Percentiles rank a stretch among this genome's conserved stretches.
phyloP scores from a whole-genome alignment of 306 rosid species.

The Vigna angularis region DNA sequence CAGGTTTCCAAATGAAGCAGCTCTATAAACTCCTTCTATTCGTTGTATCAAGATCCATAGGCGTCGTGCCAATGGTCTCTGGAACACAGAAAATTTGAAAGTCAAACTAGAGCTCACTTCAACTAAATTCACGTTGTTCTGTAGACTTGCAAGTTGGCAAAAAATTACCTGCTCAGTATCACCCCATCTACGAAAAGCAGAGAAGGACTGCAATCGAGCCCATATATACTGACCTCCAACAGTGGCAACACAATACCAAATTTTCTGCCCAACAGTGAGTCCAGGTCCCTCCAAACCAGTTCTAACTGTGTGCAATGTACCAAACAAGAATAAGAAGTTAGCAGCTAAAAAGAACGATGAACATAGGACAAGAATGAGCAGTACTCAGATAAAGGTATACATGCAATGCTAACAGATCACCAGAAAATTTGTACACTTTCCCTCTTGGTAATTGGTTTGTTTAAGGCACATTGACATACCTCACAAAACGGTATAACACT shows the following conservation, averaged over 20 bases:
- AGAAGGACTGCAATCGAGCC: slow-evolving; percentile 93
- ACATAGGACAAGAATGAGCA: neutral
- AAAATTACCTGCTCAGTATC: slow-evolving; percentile 93
- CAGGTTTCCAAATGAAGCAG: slow-evolving; percentile 94
- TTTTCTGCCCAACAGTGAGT: slow-evolving; percentile 86
- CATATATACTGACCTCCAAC: slow-evolving; percentile 98
- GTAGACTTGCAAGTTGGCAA: slow-evolving; percentile 8
- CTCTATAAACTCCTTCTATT: slow-evolving; percentile 89
- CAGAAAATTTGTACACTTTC: neutral
- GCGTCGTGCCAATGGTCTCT: slow-evolving; percentile 90
- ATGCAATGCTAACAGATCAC: slow-evolving; percentile 6
- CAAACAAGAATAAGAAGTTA: slow-evolving; percentile 34
- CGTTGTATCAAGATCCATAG: slow-evolving; percentile 85
- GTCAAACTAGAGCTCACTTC: slow-evolving; percentile 37
- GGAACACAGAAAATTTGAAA: slow-evolving; percentile 44
- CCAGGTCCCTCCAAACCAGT: slow-evolving; percentile 99
- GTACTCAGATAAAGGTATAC: slow-evolving; percentile 1
- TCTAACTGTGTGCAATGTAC: slow-evolving; percentile 69
- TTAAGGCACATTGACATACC: slow-evolving; percentile 20
- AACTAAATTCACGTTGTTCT: neutral
- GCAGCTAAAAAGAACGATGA: neutral
- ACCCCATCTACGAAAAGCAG: slow-evolving; percentile 99
- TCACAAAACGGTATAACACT: neutral
- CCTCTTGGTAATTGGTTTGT: neutral
- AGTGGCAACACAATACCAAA: slow-evolving; percentile 92